Percentiles rank a stretch among this genome's conserved stretches.
These are phyloP conservation scores for Achaetomiella virescens DNA, from an alignment of 495 filamentous ascomycete species.

Conservation along the genomic window DNA sequence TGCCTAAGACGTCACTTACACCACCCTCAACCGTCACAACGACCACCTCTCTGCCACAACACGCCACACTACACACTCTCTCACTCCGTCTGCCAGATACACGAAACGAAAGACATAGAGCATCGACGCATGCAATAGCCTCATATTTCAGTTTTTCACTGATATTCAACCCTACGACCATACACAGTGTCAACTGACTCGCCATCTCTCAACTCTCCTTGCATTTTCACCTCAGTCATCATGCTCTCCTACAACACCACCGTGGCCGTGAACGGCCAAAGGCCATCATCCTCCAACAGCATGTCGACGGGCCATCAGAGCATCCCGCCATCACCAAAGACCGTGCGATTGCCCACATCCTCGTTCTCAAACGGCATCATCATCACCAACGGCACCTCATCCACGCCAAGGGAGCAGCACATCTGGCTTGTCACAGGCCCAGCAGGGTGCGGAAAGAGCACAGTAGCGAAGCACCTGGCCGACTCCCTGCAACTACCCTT, in stretches of 20 bases:
- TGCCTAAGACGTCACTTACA: background rate
- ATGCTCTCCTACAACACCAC: slow-evolving; percentile 43
- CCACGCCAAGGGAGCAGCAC: slow-evolving; percentile 53
- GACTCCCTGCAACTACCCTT: slow-evolving; percentile 67
- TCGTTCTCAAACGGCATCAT: slow-evolving; percentile 23
- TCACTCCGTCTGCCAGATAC: background rate
- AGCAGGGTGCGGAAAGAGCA: slow-evolving; percentile 93
- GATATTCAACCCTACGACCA: background rate
- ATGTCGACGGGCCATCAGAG: slow-evolving; percentile 31
- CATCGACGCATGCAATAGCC: slow-evolving; percentile 14
- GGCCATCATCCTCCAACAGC: slow-evolving; percentile 24
- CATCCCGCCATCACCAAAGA: slow-evolving; percentile 31
- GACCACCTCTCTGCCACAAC: background rate
- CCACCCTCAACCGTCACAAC: background rate
- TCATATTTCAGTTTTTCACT: background rate
- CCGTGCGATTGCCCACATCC: slow-evolving; percentile 24
- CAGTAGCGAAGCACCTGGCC: slow-evolving; percentile 75
- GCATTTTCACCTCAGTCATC: background rate
- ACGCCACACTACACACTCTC: background rate
- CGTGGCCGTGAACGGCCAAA: slow-evolving; percentile 32
- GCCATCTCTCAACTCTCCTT: background rate
- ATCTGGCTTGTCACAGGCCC: slow-evolving; percentile 98
- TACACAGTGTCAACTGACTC: background rate
- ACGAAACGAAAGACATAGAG: too few species aligned
- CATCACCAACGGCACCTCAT: slow-evolving; percentile 19